Percentiles rank a stretch among this genome's conserved stretches.
Conservation (phyloP, 225 moss, liverwort and hornwort genomes). For the Rhytidiadelphus loreus region DNA sequence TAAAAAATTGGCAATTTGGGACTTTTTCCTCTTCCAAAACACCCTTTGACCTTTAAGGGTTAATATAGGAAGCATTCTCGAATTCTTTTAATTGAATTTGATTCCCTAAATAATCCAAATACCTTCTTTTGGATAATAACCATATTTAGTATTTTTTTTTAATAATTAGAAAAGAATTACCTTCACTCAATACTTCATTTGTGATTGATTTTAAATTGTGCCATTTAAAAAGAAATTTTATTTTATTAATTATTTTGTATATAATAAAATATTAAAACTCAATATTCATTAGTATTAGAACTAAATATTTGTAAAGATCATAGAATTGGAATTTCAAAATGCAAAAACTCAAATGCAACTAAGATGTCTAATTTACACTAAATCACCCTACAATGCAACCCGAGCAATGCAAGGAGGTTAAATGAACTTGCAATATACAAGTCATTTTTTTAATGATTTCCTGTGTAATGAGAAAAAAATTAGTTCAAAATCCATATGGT, state of each 20-base stretch:
- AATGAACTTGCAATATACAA: neutral
- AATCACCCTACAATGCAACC: neutral
- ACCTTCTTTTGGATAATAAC: neutral
- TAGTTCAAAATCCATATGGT: neutral
- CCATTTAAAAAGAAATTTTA: rapidly evolving
- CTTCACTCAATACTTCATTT: too few species aligned
- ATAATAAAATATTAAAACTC: neutral
- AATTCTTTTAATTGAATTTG: too few species aligned
- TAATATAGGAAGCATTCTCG: neutral
- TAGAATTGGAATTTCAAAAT: too few species aligned
- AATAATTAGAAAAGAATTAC: neutral
- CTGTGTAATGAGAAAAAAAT: neutral
- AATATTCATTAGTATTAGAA: neutral
- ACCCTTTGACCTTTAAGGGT: rapidly evolving
- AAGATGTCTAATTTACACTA: neutral
- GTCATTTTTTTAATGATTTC: neutral
- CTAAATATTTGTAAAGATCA: neutral
- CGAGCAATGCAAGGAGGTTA: too few species aligned
- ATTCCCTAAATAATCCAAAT: too few species aligned
- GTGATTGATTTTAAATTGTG: neutral
- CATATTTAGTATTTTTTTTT: neutral
- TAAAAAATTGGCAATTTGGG: too few species aligned
- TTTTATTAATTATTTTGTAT: neutral
- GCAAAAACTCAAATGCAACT: neutral
- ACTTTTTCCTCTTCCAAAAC: neutral